Evolutionary conservation across 768 basidiomycete species (phyloP).

Genomic region (Boletus speciosus): DNA sequence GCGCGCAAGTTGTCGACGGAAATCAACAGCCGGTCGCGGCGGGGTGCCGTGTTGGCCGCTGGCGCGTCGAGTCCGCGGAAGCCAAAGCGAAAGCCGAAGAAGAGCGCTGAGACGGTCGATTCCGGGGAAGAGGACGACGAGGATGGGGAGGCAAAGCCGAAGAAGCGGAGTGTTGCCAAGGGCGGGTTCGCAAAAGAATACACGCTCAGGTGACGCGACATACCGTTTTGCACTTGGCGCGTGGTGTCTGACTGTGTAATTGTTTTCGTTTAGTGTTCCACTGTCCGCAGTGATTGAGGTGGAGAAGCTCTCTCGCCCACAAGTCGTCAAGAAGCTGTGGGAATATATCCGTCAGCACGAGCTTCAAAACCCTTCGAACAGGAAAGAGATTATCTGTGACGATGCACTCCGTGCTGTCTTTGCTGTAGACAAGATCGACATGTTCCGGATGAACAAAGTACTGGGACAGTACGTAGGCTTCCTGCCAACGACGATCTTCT

Average conservation of each 20-base stretch:
- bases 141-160: constrained; percentile 45
- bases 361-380: constrained; percentile 83
- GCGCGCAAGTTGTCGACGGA: constrained; percentile 70
- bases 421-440: constrained; percentile 76
- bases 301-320: constrained; percentile 75
- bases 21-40: constrained; percentile 59
- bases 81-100: constrained; percentile 42
- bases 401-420: constrained; percentile 69
- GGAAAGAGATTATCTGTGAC: constrained; percentile 84
- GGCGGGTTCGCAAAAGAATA: constrained; percentile 82
- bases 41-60: constrained; percentile 38
- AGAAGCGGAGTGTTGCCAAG: constrained; percentile 51
- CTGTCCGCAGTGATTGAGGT: constrained; percentile 66
- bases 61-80: constrained; percentile 42
- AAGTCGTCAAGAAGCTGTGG: constrained; percentile 91
- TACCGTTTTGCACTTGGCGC: not conserved
- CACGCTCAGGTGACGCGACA: constrained; percentile 52
- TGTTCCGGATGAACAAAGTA: constrained; percentile 95
- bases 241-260: constrained; percentile 1
- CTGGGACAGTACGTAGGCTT: constrained; percentile 59
- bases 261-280: constrained; percentile 50
- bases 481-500: not conserved
- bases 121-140: constrained; percentile 50
- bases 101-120: constrained; percentile 48
- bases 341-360: constrained; percentile 77